Conservation (phyloP, 2,329 filamentous ascomycete species). For the Xylariales sp. region DNA sequence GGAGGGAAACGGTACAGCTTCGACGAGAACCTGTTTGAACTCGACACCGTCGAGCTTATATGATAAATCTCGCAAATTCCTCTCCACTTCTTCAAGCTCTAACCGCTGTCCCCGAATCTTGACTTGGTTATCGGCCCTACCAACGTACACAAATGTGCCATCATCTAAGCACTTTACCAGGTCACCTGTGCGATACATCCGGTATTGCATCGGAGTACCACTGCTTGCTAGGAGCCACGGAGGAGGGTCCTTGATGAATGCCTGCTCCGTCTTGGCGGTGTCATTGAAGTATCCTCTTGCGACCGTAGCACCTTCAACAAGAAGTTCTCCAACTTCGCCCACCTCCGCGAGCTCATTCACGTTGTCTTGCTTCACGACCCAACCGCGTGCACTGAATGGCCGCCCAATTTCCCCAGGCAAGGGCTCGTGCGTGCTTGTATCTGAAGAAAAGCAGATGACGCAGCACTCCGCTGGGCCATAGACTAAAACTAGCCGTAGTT, state of each 20-base stretch:
- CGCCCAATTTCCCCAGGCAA: neutral
- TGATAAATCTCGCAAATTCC: neutral
- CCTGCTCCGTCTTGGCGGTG: neutral
- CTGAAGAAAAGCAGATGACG: neutral
- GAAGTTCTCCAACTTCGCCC: constrained; percentile 29
- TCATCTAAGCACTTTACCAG: neutral
- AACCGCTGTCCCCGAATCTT: constrained; percentile 4
- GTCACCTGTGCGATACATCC: constrained; percentile 1
- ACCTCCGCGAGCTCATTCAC: neutral
- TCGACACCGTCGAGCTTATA: neutral
- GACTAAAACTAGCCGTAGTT: neutral
- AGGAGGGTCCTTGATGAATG: neutral
- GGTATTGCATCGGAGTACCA: no score
- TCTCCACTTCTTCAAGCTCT: constrained; percentile 1
- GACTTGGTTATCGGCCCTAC: constrained; percentile 1
- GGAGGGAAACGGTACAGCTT: constrained; percentile 1
- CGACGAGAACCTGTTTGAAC: neutral
- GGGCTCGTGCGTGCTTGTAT: no score
- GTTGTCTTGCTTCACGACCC: constrained; percentile 27
- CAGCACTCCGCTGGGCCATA: neutral
- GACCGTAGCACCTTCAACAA: constrained; percentile 15
- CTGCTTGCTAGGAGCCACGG: no score
- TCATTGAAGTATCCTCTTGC: neutral
- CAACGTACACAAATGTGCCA: neutral
- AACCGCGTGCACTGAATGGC: neutral